A percentile compares a stretch with the other conserved stretches of the same genome.
phyloP scores from a whole-genome alignment of 2,329 filamentous ascomycete genomes.

The Sclerotinia glacialis region DNA sequence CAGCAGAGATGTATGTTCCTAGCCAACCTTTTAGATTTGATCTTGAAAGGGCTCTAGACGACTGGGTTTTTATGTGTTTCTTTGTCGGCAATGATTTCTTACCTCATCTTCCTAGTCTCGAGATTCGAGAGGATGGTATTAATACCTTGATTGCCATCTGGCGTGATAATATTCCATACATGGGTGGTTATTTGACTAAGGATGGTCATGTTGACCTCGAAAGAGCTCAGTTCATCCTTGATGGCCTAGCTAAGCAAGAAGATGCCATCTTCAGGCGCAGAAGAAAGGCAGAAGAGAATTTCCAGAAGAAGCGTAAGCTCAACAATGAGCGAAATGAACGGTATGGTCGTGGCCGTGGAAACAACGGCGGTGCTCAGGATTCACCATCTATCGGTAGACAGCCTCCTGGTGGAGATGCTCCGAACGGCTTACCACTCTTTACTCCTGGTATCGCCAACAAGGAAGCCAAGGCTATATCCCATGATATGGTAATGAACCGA shows the following conservation, averaged over 20 bases:
- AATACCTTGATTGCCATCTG: conserved; percentile 96
- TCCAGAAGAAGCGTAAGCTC: conserved; percentile 76
- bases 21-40: conserved; percentile 85
- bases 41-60: conserved; percentile 88
- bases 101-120: conserved; percentile 92
- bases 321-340: conserved; percentile 53
- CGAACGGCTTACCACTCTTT: conserved; percentile 54
- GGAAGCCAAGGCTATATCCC: conserved; percentile 64
- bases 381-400: conserved; percentile 35
- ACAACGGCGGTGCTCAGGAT: conserved; percentile 34
- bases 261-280: conserved; percentile 88
- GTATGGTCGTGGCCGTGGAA: conserved; percentile 39
- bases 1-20: conserved; percentile 80
- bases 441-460: conserved; percentile 54
- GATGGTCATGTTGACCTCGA: conserved; percentile 88
- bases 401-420: conserved; percentile 35
- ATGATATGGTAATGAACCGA: conserved; percentile 84
- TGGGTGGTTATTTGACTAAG: conserved; percentile 96
- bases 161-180: conserved; percentile 84
- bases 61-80: conserved; percentile 99
- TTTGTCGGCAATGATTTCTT: conserved; percentile 99
- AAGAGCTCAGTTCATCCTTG: conserved; percentile 81
- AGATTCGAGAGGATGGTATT: conserved; percentile 96
- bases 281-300: conserved; percentile 79
- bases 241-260: conserved; percentile 87